These are phyloP conservation scores for Phaeosphaeria sp. DNA, from an alignment of 2,329 filamentous ascomycete genomes.

Conservation along the genomic window DNA sequence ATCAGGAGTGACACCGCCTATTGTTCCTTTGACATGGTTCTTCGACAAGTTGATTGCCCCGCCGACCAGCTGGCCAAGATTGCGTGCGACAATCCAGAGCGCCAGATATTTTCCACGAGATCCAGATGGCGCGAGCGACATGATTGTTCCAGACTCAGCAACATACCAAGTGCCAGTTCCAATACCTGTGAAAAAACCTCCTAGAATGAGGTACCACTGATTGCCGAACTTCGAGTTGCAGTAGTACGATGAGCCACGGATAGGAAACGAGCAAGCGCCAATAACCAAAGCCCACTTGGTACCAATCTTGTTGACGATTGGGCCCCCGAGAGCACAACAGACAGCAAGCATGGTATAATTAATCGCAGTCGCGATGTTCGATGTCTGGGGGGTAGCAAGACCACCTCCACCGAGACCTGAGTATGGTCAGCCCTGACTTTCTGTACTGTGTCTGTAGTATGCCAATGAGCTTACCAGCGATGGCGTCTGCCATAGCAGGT, in stretches of 20 bases:
- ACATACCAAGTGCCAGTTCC: constrained; percentile 56
- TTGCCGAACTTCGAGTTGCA: constrained; percentile 58
- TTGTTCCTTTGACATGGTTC: constrained; percentile 32
- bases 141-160: constrained; percentile 57
- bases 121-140: constrained; percentile 56
- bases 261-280: constrained; percentile 53
- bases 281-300: constrained; percentile 57
- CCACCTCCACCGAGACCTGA: constrained; percentile 49
- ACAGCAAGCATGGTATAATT: constrained; percentile 37
- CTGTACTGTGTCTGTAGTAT: neutral
- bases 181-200: constrained; percentile 34
- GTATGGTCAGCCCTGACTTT: neutral
- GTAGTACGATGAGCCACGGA: constrained; percentile 57
- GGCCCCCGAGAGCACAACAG: constrained; percentile 52
- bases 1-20: constrained; percentile 52
- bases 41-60: constrained; percentile 50
- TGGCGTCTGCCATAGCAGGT: constrained; percentile 41
- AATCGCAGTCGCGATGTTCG: constrained; percentile 48
- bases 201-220: constrained; percentile 52
- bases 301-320: constrained; percentile 56
- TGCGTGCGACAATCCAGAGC: constrained; percentile 57
- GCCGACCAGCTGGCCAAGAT: constrained; percentile 56
- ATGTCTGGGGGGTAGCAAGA: constrained; percentile 53
- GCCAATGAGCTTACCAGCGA: constrained; percentile 25
- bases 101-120: constrained; percentile 58